Conservation (phyloP, 1,284 basidiomycete species). For the Schizophyllum commune region DNA sequence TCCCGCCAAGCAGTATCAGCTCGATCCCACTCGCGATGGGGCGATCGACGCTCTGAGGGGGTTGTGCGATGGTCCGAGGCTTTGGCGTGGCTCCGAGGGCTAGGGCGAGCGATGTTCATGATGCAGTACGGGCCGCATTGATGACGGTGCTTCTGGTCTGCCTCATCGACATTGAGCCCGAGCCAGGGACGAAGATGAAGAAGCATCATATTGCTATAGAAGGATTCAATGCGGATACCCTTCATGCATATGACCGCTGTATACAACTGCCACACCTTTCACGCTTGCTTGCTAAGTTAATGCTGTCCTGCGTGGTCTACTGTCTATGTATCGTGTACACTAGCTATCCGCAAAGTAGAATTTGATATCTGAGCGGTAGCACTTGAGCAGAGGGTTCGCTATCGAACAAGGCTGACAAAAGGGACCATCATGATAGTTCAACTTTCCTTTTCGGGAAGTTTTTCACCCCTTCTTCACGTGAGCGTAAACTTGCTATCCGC, state of each 20-base stretch:
- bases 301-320: neutral
- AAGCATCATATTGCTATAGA: neutral
- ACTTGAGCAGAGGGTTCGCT: too few relatives aligned
- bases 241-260: neutral
- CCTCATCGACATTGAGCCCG: neutral
- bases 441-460: neutral
- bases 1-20: slow-evolving; percentile 80
- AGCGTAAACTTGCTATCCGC: neutral
- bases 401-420: neutral
- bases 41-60: slow-evolving; percentile 34
- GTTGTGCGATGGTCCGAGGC: neutral
- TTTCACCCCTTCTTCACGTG: neutral
- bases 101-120: neutral
- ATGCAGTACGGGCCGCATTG: neutral
- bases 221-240: neutral
- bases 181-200: too few relatives aligned
- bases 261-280: neutral
- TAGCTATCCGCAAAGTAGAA: neutral
- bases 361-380: neutral
- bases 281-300: neutral
- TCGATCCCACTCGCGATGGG: slow-evolving; percentile 73
- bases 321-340: neutral
- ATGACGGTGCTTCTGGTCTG: neutral
- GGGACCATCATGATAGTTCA: neutral
- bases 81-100: neutral